Base-by-base conservation (phyloP, 2,329 filamentous ascomycete genomes). In the Paraconiothyrium sp. region DNA sequence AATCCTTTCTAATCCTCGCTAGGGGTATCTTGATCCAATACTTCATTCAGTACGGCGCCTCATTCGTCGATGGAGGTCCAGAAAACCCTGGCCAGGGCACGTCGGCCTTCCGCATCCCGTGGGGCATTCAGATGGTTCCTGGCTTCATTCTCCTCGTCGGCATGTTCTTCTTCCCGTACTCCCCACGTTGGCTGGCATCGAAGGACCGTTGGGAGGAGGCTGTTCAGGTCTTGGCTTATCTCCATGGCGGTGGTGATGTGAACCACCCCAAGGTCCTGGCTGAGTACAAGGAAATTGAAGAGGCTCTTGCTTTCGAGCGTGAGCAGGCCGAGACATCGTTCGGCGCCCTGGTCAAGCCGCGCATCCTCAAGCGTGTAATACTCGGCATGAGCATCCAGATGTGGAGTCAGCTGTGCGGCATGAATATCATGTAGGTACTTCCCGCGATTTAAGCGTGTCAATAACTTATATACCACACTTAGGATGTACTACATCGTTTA, bases 121-220 rank as follows among this genome's bases (percentile, higher is more conserved):
- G 79, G 80, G 80, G 71, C 55, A 69, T 82, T 6, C 80, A 82
- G 61, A 78, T 79, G 52, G 69, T 82, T 30, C 80, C 80, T 1
- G 80, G 73, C 7, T 68, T 75, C 41, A 71, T 80, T 44, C 74
- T 82, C 1, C 69, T 80, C 55, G 44, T 70, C 48, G 78, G 78
- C 20, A 70, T 82, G 67, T 77, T 81, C 69, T 80, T 81, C 68
- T 77, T 80, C 57, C 78, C 78, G 11, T 67, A 72, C 48, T 90
- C 84, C 54, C 91, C 91, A 0, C 84, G 90, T 57, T 92, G 90
- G 90, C 81, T 92, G 6, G 90, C 90, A 5, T 84, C 84, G 16
- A 85, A 89, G 67, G 89, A 89, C 64, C 84, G 87, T 0, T 90
- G 89, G 83, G 88, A 91, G 32, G 86, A 92, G 71, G 87, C 87